Conservation (phyloP, 2,329 filamentous ascomycete genomes). For the Cordyceps tenuipes region DNA sequence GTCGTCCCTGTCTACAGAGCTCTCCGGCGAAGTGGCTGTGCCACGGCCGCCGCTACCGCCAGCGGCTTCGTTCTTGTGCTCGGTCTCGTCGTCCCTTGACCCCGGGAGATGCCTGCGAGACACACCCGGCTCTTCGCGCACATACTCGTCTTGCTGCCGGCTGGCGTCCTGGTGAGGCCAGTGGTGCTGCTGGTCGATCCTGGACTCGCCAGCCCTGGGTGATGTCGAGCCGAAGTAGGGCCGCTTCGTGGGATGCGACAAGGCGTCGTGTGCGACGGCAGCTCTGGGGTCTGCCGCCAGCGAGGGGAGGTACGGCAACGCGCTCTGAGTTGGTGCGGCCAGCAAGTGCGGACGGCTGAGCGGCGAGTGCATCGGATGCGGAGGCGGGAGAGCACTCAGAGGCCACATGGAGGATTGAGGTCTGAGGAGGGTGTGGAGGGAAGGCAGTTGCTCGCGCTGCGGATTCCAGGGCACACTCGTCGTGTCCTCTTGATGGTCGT, state of each 20-base stretch:
- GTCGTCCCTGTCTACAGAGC: conserved; percentile 46
- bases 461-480: conserved; percentile 17
- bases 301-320: conserved; percentile 39
- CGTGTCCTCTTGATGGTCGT: conserved; percentile 24
- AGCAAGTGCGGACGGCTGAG: conserved; percentile 33
- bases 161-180: conserved; percentile 35
- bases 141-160: conserved; percentile 33
- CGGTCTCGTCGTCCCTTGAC: conserved; percentile 23
- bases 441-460: conserved; percentile 42
- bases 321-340: neutral
- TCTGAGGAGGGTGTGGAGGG: conserved; percentile 49
- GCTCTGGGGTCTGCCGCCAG: conserved; percentile 34
- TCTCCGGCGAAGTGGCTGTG: conserved; percentile 21
- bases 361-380: conserved; percentile 36
- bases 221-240: conserved; percentile 37
- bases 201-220: conserved; percentile 34
- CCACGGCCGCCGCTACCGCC: conserved; percentile 12
- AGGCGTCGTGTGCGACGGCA: conserved; percentile 32
- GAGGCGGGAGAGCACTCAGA: conserved; percentile 34
- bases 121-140: conserved; percentile 33
- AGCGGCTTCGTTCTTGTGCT: conserved; percentile 13
- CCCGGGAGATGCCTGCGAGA: conserved; percentile 28
- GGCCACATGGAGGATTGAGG: conserved; percentile 36
- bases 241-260: conserved; percentile 26
- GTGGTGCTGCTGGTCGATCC: conserved; percentile 22